phyloP scores from a whole-genome alignment of 306 rosid genomes.

The Cucurbita maxima region DNA sequence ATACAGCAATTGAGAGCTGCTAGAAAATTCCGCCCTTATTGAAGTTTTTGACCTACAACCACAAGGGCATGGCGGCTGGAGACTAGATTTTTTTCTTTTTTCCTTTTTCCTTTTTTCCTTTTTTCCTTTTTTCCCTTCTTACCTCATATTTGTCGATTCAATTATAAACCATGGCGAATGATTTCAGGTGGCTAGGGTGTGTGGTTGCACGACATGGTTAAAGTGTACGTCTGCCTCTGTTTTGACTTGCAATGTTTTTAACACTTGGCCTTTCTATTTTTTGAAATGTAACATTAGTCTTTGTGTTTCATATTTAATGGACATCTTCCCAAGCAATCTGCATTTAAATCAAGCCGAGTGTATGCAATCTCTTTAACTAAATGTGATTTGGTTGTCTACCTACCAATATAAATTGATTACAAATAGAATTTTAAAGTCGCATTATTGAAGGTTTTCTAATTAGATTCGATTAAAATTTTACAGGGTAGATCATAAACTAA shows the following conservation, averaged over 20 bases:
- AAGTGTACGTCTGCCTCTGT: background rate
- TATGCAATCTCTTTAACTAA: too few species aligned
- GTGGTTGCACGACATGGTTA: background rate
- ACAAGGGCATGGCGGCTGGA: background rate
- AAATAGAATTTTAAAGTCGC: too few species aligned
- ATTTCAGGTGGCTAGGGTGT: background rate
- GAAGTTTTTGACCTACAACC: slow-evolving; percentile 3
- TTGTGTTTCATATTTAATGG: background rate
- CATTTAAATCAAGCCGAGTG: too few species aligned
- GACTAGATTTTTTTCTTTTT: background rate
- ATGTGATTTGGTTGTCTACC: too few species aligned
- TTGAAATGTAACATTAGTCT: background rate
- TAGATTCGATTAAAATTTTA: too few species aligned
- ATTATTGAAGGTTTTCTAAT: too few species aligned
- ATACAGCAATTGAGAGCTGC: slow-evolving; percentile 77
- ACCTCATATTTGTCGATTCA: background rate
- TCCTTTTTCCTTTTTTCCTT: too few species aligned
- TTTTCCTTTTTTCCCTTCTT: background rate
- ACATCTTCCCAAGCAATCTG: background rate
- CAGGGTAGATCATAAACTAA: too few species aligned
- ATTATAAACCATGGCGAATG: background rate
- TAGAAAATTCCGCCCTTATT: slow-evolving; percentile 81
- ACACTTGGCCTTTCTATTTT: background rate
- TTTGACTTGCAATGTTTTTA: background rate
- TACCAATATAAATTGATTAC: too few species aligned